Conservation (phyloP, 2,329 filamentous ascomycete genomes). For the Sclerotinia nivalis region DNA sequence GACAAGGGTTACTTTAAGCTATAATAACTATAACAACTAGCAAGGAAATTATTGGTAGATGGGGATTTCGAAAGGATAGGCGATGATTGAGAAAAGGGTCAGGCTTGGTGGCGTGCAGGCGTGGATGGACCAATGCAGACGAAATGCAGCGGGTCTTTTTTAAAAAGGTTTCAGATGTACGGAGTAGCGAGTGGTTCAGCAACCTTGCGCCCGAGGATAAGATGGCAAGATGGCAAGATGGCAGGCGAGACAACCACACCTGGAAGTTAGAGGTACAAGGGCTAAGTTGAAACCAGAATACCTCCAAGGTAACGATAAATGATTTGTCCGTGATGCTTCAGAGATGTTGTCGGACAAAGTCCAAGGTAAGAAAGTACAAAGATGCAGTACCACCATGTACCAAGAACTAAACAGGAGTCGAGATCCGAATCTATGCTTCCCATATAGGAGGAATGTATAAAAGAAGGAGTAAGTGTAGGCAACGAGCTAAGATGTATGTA, state of each 20-base stretch:
- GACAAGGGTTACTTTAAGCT: constrained; percentile 19
- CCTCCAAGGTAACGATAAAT: background rate
- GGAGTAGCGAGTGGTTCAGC: background rate
- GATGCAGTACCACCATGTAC: constrained; percentile 12
- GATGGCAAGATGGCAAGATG: constrained; percentile 23
- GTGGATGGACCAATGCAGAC: constrained; percentile 18
- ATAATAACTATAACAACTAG: background rate
- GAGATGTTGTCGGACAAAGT: constrained; percentile 6
- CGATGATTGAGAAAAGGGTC: constrained; percentile 18
- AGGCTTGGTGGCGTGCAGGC: constrained; percentile 13
- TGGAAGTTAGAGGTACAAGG: constrained; percentile 4
- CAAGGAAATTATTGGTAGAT: constrained; percentile 13
- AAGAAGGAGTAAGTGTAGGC: constrained; percentile 10
- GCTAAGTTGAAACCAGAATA: constrained; percentile 20
- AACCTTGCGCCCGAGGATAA: constrained; percentile 24
- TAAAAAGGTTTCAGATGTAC: constrained; percentile 21
- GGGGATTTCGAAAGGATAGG: background rate
- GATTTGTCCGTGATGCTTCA: constrained; percentile 19
- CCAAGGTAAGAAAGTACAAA: background rate
- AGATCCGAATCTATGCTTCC: constrained; percentile 17
- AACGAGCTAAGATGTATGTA: constrained; percentile 7
- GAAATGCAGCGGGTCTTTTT: constrained; percentile 15
- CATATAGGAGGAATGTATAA: background rate
- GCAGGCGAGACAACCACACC: constrained; percentile 19
- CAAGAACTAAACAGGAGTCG: constrained; percentile 3